A percentile compares a stretch with the other conserved stretches of the same genome.
These are phyloP conservation scores for Coniochaeta pulveracea DNA, from an alignment of 2,329 filamentous ascomycete genomes.

Conservation along the genomic window DNA sequence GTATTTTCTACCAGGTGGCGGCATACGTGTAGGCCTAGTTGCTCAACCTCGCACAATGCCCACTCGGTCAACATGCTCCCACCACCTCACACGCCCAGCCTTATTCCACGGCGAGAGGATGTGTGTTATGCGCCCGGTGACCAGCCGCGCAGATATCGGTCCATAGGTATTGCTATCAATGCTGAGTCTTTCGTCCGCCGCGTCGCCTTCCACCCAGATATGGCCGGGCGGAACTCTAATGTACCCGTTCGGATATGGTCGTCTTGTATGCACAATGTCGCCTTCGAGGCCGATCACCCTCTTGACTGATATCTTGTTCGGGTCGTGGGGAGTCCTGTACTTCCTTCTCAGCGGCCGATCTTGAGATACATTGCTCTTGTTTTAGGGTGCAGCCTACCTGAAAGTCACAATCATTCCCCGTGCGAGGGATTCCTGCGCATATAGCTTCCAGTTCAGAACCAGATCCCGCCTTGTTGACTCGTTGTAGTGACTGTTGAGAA, in stretches of 20 bases:
- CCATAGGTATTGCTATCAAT: conserved; percentile 88
- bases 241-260: conserved; percentile 42
- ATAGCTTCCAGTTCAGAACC: conserved; percentile 48
- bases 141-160: conserved; percentile 62
- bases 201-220: conserved; percentile 93
- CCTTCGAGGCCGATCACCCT: conserved; percentile 72
- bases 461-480: conserved; percentile 40
- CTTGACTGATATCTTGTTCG: conserved; percentile 65
- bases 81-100: conserved; percentile 45
- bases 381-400: conserved; percentile 30
- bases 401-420: conserved; percentile 69
- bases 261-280: conserved; percentile 58
- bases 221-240: conserved; percentile 69
- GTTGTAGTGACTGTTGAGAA: conserved; percentile 56
- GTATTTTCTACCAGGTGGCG: no score
- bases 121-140: conserved; percentile 64
- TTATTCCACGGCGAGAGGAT: conserved; percentile 58
- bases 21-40: no score
- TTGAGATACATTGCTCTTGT: conserved; percentile 7
- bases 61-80: conserved; percentile 29
- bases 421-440: conserved; percentile 43
- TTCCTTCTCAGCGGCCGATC: conserved; percentile 2
- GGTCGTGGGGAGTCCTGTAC: conserved; percentile 56
- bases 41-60: conserved; percentile 1
- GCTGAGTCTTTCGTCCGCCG: conserved; percentile 36